Base-by-base conservation (phyloP, 108 stramenopile species). In the Skeletonema grethae region DNA sequence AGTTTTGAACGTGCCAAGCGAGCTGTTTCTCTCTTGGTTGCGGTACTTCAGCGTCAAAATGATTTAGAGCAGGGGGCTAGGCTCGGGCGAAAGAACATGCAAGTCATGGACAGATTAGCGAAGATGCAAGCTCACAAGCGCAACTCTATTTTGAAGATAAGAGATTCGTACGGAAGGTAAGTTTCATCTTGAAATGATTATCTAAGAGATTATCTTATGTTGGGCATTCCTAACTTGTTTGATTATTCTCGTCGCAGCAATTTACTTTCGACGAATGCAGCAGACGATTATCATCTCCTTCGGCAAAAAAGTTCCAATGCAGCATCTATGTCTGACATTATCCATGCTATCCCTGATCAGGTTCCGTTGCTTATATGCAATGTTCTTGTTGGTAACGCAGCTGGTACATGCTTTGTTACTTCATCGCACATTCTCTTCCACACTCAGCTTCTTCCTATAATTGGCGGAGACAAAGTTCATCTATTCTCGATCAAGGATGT, bases 21-120 rank as follows among this genome's bases (percentile, higher is more conserved):
- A 16, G 84, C 88, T 5, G 84, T 94, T 34, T 29, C 73, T 20
- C 59, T 87, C 41, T 85, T 91, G 12, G 82, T 86, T 25, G 55
- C 73, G 32, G 95, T 92, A 35, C 90, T 96, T 63, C 80, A 84
- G 29, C 77, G 73, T 30, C 95, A 96, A 70, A 84, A 93, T 70
- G 95, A 96, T 76, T 83, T 90, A 53, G 95, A 96, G 64, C 85
- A 89, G 63, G 79, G 85, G 4, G 88, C 90, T 46, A 82, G 95
- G 20, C 72, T 96, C 15, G 92, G 87, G 4, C 82, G 95, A 25
- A 96, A 96, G 65, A 96, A 96, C 72, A 64, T 86, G 53, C 95
- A 96, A 67, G 87, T 92, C 12, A 93, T 96, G 91, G 95, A 96
- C 69, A 85, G 95, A 11, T 68, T 96, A 35, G 89, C 92, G 2